Evolutionary conservation across 352 stramenopile species (phyloP), one percentile per base, ranked within the genome.

Genomic region (Blastocystis sp.): DNA sequence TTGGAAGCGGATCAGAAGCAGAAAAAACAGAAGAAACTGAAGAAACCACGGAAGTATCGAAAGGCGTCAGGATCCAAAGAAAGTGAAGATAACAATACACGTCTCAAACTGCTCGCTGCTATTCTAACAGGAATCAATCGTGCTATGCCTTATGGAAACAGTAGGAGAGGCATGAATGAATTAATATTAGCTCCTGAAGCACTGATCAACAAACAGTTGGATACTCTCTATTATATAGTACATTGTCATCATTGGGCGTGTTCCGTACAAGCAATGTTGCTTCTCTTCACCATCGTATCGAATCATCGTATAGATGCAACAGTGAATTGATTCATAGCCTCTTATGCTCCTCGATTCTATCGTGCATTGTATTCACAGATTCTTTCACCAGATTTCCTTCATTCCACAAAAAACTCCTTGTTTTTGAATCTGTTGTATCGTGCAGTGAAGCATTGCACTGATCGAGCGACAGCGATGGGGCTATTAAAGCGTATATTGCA

Each of bases 391-490:
- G 94, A 94, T 73, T 90, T 96, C 37, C 19, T 69, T 5, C 57
- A 44, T 35, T 35, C 93, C n/a, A 94, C 93, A 81, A 96, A 96
- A 91, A 93, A 96, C 90, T 95, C 93, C 53, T 90, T 95, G n/a
- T 95, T 95, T 62, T 76, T 96, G 15, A 96, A 96, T 90, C 68
- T 96, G 33, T 90, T 95, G 42, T 96, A 94, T 90, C 93, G 93
- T 42, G 93, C 93, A 15, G 92, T 95, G 70, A 95, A 95, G 88
- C 90, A 90, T 11, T 93, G 95, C 81, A 92, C 94, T n/a, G 95
- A 93, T 0, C 92, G 91, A 42, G 91, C 93, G 30, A 93, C 93
- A 11, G 90, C 90, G 0, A 89, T 91, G n/a, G 93, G 93, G 1
- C 93, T 95, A 77, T 91, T 93, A 35, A 96, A 96, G 92, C 92